phyloP scores from a whole-genome alignment of 1,139 yeast species.

The Zygosaccharomyces sapae region DNA sequence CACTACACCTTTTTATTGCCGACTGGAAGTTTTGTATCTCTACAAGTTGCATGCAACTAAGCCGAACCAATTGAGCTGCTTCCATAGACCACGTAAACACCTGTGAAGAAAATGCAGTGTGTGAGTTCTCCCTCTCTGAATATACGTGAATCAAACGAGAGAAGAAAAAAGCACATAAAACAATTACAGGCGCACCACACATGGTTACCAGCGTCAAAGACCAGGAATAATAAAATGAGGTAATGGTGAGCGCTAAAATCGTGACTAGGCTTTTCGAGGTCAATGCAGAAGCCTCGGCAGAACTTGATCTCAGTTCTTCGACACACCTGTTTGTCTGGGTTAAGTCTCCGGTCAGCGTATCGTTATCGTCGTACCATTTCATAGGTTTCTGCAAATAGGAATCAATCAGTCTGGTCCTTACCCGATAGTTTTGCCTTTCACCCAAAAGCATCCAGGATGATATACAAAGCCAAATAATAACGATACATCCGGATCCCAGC shows the following conservation, averaged over 20 bases:
- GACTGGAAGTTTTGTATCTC: conserved; percentile 49
- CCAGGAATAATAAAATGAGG: conserved; percentile 81
- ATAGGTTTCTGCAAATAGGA: conserved; percentile 41
- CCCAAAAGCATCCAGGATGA: conserved; percentile 67
- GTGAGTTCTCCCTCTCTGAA: conserved; percentile 55
- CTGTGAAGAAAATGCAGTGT: conserved; percentile 55
- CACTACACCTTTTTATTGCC: conserved; percentile 44
- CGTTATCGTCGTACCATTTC: conserved; percentile 58
- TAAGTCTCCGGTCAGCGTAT: conserved; percentile 56
- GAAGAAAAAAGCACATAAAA: conserved; percentile 46
- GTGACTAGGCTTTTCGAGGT: conserved; percentile 51
- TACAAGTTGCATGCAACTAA: conserved; percentile 51
- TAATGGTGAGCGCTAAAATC: conserved; percentile 52
- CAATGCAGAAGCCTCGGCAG: conserved; percentile 63
- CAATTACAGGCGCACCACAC: conserved; percentile 67
- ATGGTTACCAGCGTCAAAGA: conserved; percentile 70
- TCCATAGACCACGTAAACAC: conserved; percentile 66
- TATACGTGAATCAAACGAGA: conserved; percentile 49
- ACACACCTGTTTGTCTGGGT: conserved; percentile 68
- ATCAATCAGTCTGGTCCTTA: conserved; percentile 45
- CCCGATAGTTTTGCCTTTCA: conserved; percentile 60
- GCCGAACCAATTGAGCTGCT: conserved; percentile 56
- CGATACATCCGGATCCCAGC: conserved; percentile 52
- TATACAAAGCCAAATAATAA: conserved; percentile 54
- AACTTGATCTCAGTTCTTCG: conserved; percentile 70